Conservation (phyloP, 148 eudicot genomes). For the Beta vulgaris region DNA sequence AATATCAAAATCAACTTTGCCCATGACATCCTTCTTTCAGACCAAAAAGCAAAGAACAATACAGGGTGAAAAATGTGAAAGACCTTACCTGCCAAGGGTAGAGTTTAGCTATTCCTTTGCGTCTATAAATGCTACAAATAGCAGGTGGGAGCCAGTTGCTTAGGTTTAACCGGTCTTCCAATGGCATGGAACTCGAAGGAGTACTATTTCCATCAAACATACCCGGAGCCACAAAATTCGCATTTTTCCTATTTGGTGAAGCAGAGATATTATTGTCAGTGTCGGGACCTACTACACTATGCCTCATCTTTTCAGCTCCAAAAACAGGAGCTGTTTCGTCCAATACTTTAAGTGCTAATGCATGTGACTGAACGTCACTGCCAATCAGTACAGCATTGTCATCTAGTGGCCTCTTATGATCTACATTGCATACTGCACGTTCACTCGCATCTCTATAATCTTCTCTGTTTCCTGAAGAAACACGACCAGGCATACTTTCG, state of each 20-base stretch:
- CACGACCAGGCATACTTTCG: conserved; percentile 24
- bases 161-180: conserved; percentile 52
- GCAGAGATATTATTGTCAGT: conserved; percentile 30
- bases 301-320: conserved; percentile 25
- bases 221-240: conserved; percentile 18
- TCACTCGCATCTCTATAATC: conserved; percentile 21
- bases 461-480: conserved; percentile 25
- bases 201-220: conserved; percentile 37
- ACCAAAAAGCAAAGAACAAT: not conserved
- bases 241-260: conserved; percentile 39
- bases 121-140: conserved; percentile 64
- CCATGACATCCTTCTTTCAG: not conserved
- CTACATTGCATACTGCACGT: conserved; percentile 19
- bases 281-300: conserved; percentile 20
- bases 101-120: conserved; percentile 71
- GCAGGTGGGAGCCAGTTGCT: conserved; percentile 79
- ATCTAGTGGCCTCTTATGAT: conserved; percentile 23
- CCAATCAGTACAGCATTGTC: conserved; percentile 13
- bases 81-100: conserved; percentile 86
- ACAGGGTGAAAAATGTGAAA: conserved; percentile 7
- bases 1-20: not conserved
- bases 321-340: conserved; percentile 26
- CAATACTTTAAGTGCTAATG: conserved; percentile 21
- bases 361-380: conserved; percentile 14
- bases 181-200: conserved; percentile 63